Evolutionary conservation across 768 basidiomycete genomes (phyloP).

Genomic region (Antrodiella citrinella): DNA sequence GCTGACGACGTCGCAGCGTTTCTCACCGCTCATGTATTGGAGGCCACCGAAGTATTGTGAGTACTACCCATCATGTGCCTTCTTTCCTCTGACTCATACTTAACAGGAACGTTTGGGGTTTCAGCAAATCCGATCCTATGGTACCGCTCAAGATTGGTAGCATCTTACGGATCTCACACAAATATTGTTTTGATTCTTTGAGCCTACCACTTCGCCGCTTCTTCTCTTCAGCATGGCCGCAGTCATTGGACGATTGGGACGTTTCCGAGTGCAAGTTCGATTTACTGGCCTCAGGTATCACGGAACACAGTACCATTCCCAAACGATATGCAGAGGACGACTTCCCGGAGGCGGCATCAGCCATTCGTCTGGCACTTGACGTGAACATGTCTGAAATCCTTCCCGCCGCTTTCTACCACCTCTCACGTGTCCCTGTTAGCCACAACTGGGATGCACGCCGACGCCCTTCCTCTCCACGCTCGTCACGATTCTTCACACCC

Average conservation of each 20-base stretch:
- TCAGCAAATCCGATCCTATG: not conserved
- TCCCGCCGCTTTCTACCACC: slow-evolving; percentile 15
- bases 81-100: not conserved
- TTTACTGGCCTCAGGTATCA: not conserved
- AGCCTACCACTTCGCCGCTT: not conserved
- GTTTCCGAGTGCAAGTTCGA: not conserved
- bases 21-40: not conserved
- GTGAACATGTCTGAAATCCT: slow-evolving; percentile 8
- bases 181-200: not conserved
- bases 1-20: not conserved
- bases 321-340: slow-evolving; percentile 5
- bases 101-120: not conserved
- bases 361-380: slow-evolving; percentile 11
- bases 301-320: not conserved
- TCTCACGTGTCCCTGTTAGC: slow-evolving; percentile 6
- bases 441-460: slow-evolving; percentile 6
- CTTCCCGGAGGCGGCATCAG: slow-evolving; percentile 10
- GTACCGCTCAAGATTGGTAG: not conserved
- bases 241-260: not conserved
- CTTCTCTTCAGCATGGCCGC: not conserved
- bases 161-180: not conserved
- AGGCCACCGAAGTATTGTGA: not conserved
- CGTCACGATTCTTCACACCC: not conserved
- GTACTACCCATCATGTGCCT: not conserved
- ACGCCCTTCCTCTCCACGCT: not conserved